These are phyloP conservation scores for Aegle marmelos DNA, from an alignment of 345 rosid genomes.

Conservation along the genomic window DNA sequence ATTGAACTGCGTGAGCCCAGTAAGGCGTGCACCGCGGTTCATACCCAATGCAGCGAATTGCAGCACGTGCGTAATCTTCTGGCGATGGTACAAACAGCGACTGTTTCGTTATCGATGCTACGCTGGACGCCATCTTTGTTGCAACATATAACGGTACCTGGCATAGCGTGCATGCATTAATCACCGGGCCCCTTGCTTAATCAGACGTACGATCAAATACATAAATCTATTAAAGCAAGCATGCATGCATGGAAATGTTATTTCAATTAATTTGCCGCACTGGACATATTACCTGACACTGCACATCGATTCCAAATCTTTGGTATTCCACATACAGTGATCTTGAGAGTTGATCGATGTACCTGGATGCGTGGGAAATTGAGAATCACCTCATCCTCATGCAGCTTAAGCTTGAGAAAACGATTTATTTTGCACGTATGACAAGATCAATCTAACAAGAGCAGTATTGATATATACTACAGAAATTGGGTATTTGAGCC, in stretches of 20 bases:
- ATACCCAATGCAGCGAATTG: constrained; percentile 51
- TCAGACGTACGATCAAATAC: too few relatives aligned
- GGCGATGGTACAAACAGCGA: constrained; percentile 63
- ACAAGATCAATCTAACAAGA: too few relatives aligned
- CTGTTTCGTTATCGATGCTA: constrained; percentile 44
- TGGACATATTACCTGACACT: constrained; percentile 61
- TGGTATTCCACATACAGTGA: constrained; percentile 70
- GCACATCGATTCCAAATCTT: constrained; percentile 64
- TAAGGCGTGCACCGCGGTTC: constrained; percentile 67
- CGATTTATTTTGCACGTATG: too few relatives aligned
- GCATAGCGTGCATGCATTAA: background rate
- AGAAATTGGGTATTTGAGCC: too few relatives aligned
- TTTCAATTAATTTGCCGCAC: too few relatives aligned
- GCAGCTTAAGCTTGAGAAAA: too few relatives aligned
- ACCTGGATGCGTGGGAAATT: constrained; percentile 32
- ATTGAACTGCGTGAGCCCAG: constrained; percentile 79
- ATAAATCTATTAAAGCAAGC: too few relatives aligned
- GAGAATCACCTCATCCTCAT: background rate
- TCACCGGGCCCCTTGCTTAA: too few relatives aligned
- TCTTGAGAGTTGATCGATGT: constrained; percentile 71
- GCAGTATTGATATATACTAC: too few relatives aligned
- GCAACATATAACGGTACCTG: constrained; percentile 84
- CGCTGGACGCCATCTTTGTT: constrained; percentile 65
- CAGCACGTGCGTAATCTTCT: constrained; percentile 54
- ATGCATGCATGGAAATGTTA: too few relatives aligned